Evolutionary conservation across 495 filamentous ascomycete species (phyloP), one percentile per base, ranked within the genome.

Genomic region (Penicillium verhagenii): DNA sequence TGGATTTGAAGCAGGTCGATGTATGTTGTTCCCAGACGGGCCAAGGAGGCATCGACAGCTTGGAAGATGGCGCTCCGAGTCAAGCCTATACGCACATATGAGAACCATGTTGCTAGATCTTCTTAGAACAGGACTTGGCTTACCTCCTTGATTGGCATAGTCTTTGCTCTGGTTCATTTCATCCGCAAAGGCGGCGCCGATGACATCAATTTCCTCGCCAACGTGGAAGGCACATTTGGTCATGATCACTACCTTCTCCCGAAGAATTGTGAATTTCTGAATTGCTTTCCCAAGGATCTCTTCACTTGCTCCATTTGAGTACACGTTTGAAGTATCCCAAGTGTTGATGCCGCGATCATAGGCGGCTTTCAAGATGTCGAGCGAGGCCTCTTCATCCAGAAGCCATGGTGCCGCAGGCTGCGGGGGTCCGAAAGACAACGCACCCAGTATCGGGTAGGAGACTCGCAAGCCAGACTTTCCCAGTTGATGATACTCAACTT

Each of bases 1-100:
- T 94, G 89, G 54, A 88, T 84, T 63, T 85, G 81, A 42, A 87
- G 71, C 11, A 88, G 60, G 51, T 90, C 86, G 59, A 88, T 80
- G 59, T 89, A 88, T 14, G 63, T 65, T 1, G 82, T 86, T 42
- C 74, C 79, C 3, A 89, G 73, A 9, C 84, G 76, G 45, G 71
- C 58, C 6, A 88, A 75, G 18, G 78, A 80, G 9, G 70, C 79
- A 39, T 88, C 75, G 13, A 88, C 84, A 6, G 82, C 76, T 52
- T 80, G 79, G 64, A 89, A 80, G 54, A 88, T 86, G 24, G 78
- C 74, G 2, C 61, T 58, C 2, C 82, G 74, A 13, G 78, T 82
- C 7, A 84, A 70, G n/a, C 81, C 78, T 74, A 19, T 14, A 61
- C 31, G 10, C 42, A 7, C 14, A 37, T 11, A 51, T 39, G 39